A percentile compares a stretch with the other conserved stretches of the same genome.
Conservation (phyloP, 2,329 filamentous ascomycete species). For the Colletotrichum aenigma region DNA sequence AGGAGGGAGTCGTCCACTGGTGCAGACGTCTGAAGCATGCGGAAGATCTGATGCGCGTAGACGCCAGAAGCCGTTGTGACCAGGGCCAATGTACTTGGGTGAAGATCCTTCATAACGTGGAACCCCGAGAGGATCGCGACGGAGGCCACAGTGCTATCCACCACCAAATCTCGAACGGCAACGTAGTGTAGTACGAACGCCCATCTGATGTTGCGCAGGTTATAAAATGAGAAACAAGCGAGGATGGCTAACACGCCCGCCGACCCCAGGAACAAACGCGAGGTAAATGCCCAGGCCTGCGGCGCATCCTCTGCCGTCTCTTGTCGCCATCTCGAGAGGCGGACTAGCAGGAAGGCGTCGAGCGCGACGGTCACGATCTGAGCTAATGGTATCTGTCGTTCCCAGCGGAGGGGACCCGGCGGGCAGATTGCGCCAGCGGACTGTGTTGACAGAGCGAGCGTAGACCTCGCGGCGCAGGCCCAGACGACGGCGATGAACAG, state of each 20-base stretch:
- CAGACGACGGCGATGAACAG: constrained; percentile 30
- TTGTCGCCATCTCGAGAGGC: constrained; percentile 29
- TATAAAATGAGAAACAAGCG: constrained; percentile 30
- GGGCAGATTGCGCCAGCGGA: constrained; percentile 34
- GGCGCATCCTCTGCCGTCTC: constrained; percentile 24
- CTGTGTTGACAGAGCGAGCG: constrained; percentile 27
- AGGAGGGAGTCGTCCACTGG: neutral
- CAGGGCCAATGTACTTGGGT: constrained; percentile 30
- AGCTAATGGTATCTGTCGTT: constrained; percentile 31
- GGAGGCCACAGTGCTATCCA: constrained; percentile 30
- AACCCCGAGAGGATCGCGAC: constrained; percentile 28
- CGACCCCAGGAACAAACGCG: constrained; percentile 25
- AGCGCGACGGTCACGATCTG: constrained; percentile 30
- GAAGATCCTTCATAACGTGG: constrained; percentile 29
- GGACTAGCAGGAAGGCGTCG: constrained; percentile 33
- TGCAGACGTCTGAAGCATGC: neutral
- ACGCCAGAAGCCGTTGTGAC: constrained; percentile 25
- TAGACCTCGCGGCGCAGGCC: constrained; percentile 32
- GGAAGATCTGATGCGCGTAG: constrained; percentile 24
- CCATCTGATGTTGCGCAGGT: constrained; percentile 29
- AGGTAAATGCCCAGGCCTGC: constrained; percentile 25
- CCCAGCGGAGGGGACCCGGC: constrained; percentile 22
- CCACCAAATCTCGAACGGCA: constrained; percentile 30
- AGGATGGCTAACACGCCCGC: constrained; percentile 27
- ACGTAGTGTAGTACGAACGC: constrained; percentile 32